Conservation (phyloP, 1,284 basidiomycete species). For the Rhodotorula sp. region DNA sequence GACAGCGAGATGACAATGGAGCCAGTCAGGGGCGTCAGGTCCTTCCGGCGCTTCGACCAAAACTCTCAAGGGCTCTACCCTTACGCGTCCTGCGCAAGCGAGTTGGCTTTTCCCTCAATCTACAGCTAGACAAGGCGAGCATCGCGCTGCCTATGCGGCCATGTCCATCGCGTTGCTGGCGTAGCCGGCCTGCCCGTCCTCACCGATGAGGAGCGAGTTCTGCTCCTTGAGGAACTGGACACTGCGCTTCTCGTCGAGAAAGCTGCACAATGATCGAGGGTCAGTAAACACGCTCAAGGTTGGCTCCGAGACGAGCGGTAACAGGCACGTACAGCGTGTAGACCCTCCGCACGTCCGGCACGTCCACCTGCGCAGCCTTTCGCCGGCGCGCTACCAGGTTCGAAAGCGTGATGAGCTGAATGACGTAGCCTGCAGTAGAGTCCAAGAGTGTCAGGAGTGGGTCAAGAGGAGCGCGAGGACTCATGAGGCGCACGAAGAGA, state of each 20-base stretch:
- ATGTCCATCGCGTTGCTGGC: conserved; percentile 14
- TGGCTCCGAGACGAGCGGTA: neutral
- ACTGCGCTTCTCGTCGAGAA: conserved; percentile 93
- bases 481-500: conserved; percentile 35
- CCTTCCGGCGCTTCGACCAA: too few species aligned
- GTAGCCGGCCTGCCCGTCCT: conserved; percentile 29
- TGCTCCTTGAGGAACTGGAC: conserved; percentile 85
- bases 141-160: neutral
- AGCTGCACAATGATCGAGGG: conserved; percentile 59
- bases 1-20: too few species aligned
- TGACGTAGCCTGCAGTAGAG: conserved; percentile 52
- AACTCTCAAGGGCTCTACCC: too few species aligned
- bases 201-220: conserved; percentile 35
- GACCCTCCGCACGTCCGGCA: conserved; percentile 53
- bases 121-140: too few species aligned
- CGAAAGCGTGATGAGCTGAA: conserved; percentile 54
- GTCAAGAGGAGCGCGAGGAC: too few species aligned
- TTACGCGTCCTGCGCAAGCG: too few species aligned
- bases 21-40: too few species aligned
- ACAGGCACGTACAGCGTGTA: conserved; percentile 45
- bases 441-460: too few species aligned
- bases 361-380: conserved; percentile 52
- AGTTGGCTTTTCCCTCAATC: too few species aligned
- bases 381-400: conserved; percentile 52
- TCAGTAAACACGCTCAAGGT: neutral